Evolutionary conservation across 495 filamentous ascomycete species (phyloP), one percentile per base, ranked within the genome.

Genomic region (Barbatosphaeria neglecta): DNA sequence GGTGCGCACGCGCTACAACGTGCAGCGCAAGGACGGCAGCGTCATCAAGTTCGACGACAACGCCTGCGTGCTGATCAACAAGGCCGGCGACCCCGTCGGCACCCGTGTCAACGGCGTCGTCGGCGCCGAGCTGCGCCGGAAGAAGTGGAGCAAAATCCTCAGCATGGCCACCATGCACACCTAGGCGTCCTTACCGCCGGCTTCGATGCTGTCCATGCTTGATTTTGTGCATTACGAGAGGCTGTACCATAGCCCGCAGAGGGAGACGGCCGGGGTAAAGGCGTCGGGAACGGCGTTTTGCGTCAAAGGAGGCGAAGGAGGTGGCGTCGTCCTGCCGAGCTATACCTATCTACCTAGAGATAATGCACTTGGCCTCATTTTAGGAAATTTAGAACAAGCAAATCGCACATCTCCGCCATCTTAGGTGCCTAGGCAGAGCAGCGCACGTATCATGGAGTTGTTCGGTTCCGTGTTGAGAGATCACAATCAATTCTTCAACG

Each of bases 121-220:
- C 24, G 90, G 88, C 16, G 73, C 80, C 38, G 92, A 99, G 66
- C 63, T 99, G 58, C 77, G 86, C 53, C 78, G 82, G 50, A 89
- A 83, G 68, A 81, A 90, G 62, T 97, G 93, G 90, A 92, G 87
- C 43, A 97, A 95, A 77, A 96, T 99, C 55, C 70, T 99, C 63
- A 94, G 87, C 49, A 73, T 99, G 75, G 92, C 92, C 23, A 88
- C 92, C 9, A 85, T 92, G 77, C 83, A 95, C 66, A 77, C 92
- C 56, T 97, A 81, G 72, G 50, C 37, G 38, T 42, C 39, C 39
- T 13, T 3, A 4, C 22, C n/a, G 16, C 3, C 2, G 17, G n/a
- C n/a, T n/a, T n/a, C n/a, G n/a, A n/a, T n/a, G n/a, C 24, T 1
- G 6, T n/a, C 16, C 17, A 37, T 23, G 42, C 15, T 15, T 15